Conservation (phyloP, 2,329 filamentous ascomycete species). For the Cytospora schulzeri region DNA sequence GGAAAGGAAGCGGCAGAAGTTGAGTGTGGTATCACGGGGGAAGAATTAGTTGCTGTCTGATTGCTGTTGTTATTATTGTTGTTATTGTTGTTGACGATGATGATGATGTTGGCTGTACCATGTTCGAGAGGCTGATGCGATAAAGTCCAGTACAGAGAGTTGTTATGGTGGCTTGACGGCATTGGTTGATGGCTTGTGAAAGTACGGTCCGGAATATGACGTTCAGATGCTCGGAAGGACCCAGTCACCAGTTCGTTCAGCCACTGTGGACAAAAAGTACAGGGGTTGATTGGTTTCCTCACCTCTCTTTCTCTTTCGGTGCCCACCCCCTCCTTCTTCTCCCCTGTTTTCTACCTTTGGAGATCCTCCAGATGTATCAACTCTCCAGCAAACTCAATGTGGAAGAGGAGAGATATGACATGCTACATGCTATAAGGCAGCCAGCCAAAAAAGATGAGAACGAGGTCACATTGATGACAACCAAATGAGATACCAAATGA, state of each 20-base stretch:
- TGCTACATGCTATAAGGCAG: no score
- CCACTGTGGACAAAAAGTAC: neutral
- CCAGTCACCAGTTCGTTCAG: no score
- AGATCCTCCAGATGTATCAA: no score
- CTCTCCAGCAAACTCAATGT: no score
- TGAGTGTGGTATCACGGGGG: neutral
- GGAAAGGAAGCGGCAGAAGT: slow-evolving; percentile 1
- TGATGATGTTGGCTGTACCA: neutral
- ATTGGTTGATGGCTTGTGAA: slow-evolving; percentile 2
- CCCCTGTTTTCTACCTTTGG: no score
- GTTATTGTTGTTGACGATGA: neutral
- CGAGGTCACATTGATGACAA: neutral
- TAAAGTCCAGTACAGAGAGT: neutral
- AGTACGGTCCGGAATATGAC: slow-evolving; percentile 25
- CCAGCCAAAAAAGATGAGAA: no score
- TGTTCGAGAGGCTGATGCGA: slow-evolving; percentile 1
- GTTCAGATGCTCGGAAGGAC: slow-evolving; percentile 9
- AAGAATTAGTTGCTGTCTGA: neutral
- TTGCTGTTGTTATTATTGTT: neutral
- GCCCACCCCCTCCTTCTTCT: no score
- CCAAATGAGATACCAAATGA: no score
- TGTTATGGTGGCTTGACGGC: neutral
- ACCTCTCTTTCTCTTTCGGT: no score
- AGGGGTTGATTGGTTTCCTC: no score
- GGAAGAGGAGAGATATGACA: no score